phyloP scores from a whole-genome alignment of 306 rosid species.

The Prosopis cineraria region DNA sequence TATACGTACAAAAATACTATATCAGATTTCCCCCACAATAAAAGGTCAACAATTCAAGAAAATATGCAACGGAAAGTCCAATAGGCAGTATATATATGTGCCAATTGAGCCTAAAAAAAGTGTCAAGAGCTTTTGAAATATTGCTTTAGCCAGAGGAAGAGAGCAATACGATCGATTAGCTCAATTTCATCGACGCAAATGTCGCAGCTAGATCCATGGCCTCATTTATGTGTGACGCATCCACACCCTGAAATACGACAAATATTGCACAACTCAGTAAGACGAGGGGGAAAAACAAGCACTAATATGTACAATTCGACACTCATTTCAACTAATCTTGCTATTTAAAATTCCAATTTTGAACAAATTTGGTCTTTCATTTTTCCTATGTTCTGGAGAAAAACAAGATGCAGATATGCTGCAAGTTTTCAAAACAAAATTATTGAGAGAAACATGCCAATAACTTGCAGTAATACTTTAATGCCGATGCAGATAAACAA shows the following conservation, averaged over 20 bases:
- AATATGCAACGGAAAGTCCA: conserved; percentile 8
- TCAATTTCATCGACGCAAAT: conserved; percentile 74
- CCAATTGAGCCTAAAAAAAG: background rate
- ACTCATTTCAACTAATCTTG: background rate
- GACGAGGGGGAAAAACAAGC: background rate
- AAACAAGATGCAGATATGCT: background rate
- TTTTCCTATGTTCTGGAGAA: background rate
- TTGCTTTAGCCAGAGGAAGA: conserved; percentile 20
- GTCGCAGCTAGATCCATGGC: conserved; percentile 71
- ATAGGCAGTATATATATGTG: background rate
- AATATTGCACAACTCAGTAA: conserved; percentile 10
- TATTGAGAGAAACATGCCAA: background rate
- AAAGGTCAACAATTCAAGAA: background rate
- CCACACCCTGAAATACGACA: conserved; percentile 72
- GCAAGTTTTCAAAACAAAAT: background rate
- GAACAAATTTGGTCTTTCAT: background rate
- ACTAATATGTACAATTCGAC: background rate
- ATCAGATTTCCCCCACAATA: background rate
- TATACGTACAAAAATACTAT: background rate
- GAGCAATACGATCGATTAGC: conserved; percentile 31
- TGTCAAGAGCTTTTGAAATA: conserved; percentile 6
- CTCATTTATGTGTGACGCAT: conserved; percentile 72
- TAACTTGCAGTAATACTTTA: background rate
- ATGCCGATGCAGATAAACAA: background rate
- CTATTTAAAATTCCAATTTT: background rate